Evolutionary conservation across 2,329 filamentous ascomycete species (phyloP), one percentile per base, ranked within the genome.

Genomic region (Periconia digitata): DNA sequence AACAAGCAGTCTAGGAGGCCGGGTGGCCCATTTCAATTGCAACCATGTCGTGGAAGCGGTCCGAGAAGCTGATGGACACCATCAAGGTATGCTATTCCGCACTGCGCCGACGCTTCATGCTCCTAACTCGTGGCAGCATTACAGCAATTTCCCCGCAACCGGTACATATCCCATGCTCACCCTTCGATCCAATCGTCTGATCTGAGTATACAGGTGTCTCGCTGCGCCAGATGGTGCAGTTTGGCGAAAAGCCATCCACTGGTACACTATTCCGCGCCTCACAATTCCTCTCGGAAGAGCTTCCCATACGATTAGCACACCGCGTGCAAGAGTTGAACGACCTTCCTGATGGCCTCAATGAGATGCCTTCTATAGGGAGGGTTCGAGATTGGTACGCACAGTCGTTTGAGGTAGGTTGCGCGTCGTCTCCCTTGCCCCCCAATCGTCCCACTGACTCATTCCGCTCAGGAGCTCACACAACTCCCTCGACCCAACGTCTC

Each of bases 351-450:
- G 94, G 94, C 47, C 83, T 99, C 53, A 96, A 90, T 71, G 92
- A 97, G 60, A 97, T 99, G 94, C 90, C 92, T 34, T 97, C 94
- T 10, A 96, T 99, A 59, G 86, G 87, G 71, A 90, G 87, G 66
- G 94, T 99, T 59, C 88, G 92, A 71, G 92, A 97, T 67, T 99
- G 94, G 94, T 99, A 99, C 73, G 94, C 92, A 56, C 94, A 99
- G 77, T 99, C 94, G 43, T 99, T 99, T 67, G 94, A 99, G 85
- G 92, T 96, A 82, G 62, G 82, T 70, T 32, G n/a, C 40, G 13
- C 32, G 27, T 13, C 37, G 32, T 44, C 46, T 29, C 47, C 50
- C 35, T 24, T 23, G 47, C 45, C 47, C 38, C 48, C 21, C 51
- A 49, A 17, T 42, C 24, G 8, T 8, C 23, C 17, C 47, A 34